These are phyloP conservation scores for Penicillium sp. DNA, from an alignment of 2,329 filamentous ascomycete genomes.

Conservation along the genomic window DNA sequence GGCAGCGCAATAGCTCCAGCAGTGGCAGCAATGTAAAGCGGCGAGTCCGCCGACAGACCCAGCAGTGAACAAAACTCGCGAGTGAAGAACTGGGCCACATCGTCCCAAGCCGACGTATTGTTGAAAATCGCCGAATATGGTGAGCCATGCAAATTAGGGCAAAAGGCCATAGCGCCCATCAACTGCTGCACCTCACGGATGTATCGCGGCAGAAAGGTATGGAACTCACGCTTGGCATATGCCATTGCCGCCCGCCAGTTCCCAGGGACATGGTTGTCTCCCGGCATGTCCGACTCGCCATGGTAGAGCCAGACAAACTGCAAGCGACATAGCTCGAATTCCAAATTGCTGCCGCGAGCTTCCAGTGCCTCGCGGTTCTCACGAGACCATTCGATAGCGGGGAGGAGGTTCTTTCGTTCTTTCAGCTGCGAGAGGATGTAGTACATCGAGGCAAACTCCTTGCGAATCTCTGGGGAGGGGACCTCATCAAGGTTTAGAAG, in stretches of 20 bases:
- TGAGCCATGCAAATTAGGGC: constrained; percentile 73
- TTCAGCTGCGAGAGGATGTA: constrained; percentile 80
- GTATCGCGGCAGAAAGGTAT: constrained; percentile 75
- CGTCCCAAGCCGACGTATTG: constrained; percentile 76
- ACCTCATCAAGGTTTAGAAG: constrained; percentile 62
- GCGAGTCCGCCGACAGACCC: constrained; percentile 87
- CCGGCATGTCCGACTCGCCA: constrained; percentile 60
- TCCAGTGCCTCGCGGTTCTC: constrained; percentile 74
- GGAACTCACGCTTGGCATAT: constrained; percentile 79
- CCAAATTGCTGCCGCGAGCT: constrained; percentile 83
- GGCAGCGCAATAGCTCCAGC: constrained; percentile 92
- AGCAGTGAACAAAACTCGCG: constrained; percentile 93
- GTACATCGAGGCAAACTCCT: constrained; percentile 89
- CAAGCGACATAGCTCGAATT: constrained; percentile 90
- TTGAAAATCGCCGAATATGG: constrained; percentile 83
- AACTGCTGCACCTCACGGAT: constrained; percentile 80
- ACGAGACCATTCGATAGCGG: constrained; percentile 87
- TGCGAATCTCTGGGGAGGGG: constrained; percentile 72
- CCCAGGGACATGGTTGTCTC: constrained; percentile 48
- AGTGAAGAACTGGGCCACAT: constrained; percentile 85
- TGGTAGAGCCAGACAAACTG: constrained; percentile 90
- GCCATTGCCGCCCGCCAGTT: constrained; percentile 64
- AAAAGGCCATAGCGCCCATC: constrained; percentile 79
- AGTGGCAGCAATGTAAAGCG: constrained; percentile 89
- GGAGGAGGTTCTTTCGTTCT: constrained; percentile 71